Base-by-base conservation (phyloP, 345 rosid species). In the Eucalyptus curtisii region DNA sequence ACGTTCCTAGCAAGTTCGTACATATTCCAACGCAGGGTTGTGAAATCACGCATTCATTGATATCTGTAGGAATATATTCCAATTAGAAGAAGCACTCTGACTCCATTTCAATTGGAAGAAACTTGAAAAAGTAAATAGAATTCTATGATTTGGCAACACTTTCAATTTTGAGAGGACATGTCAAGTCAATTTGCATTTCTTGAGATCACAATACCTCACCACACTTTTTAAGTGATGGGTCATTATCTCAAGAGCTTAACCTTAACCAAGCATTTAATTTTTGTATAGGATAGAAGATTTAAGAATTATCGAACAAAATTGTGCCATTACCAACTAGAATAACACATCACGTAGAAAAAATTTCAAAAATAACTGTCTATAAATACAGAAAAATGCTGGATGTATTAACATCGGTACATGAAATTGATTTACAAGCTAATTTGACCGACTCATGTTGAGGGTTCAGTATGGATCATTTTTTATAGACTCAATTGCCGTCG, bases 1-100 rank as follows among this genome's bases (percentile, higher is more conserved):
- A 92, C 79, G 19, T 85, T 31, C 96, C 94, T 1, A 3, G 3
- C 5, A 89, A 66, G 40, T 87, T 90, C 3, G 16, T 11, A 45
- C 88, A 90, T 66, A 15, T n/a, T n/a, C 40, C 22, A 7, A 4
- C 2, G 33, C 89, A 68, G 17, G 48, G 37, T 13, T 52, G 17
- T 16, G 86, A 44, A 48, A 45, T 52, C 30, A 11, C 25, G 8
- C 93, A 91, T 61, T 92, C 93, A 40, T 92, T 40, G 17, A 90
- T 87, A 33, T 89, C 92, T 92, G 49, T n/a, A 31, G 40, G 76
- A 31, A n/a, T 66, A 4, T 66, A 64, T 13, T 66, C 76, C 33
- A 66, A 66, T 2, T n/a, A 66, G 76, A n/a, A n/a, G 6, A 7
- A 30, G 76, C 76, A n/a, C n/a, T 64, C 17, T 0, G 6, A 5